A percentile compares a stretch with the other conserved stretches of the same genome.
These are phyloP conservation scores for Colletotrichum cuscutae DNA, from an alignment of 2,329 filamentous ascomycete species.

Conservation along the genomic window DNA sequence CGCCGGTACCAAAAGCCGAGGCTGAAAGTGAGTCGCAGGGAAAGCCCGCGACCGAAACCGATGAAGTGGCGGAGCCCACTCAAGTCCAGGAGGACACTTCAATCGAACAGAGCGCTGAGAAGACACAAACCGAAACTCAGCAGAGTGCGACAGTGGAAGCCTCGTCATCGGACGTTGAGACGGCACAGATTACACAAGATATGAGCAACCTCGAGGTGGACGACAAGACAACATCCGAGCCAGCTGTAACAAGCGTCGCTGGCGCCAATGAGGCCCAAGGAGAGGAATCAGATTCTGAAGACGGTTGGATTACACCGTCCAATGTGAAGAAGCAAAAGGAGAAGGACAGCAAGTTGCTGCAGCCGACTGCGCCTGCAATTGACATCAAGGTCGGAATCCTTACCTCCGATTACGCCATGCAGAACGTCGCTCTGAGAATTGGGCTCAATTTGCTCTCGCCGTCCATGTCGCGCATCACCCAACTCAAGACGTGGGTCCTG, in stretches of 20 bases:
- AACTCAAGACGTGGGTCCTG: constrained; percentile 88
- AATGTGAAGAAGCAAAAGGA: constrained; percentile 89
- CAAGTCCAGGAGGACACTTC: constrained; percentile 1
- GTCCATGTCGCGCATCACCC: constrained; percentile 80
- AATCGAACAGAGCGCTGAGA: constrained; percentile 10
- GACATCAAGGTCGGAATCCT: constrained; percentile 89
- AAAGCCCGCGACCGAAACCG: constrained; percentile 37
- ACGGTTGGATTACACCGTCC: constrained; percentile 93
- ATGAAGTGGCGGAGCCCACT: constrained; percentile 23
- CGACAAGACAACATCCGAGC: constrained; percentile 24
- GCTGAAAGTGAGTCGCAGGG: constrained; percentile 38
- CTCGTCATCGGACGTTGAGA: constrained; percentile 19
- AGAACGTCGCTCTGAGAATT: constrained; percentile 94
- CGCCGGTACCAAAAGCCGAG: not conserved
- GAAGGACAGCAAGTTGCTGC: constrained; percentile 64
- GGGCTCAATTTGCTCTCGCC: constrained; percentile 90
- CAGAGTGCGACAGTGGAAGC: constrained; percentile 22
- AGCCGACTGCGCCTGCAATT: constrained; percentile 53
- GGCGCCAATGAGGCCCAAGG: constrained; percentile 44
- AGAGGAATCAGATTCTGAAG: constrained; percentile 64
- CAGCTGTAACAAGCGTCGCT: constrained; percentile 36
- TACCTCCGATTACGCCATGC: constrained; percentile 97
- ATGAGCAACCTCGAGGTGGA: constrained; percentile 35
- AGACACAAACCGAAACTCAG: not conserved
- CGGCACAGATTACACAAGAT: constrained; percentile 7